A percentile compares a stretch with the other conserved stretches of the same genome.
Conservation (phyloP, 768 basidiomycete species). For the Mycena pura region DNA sequence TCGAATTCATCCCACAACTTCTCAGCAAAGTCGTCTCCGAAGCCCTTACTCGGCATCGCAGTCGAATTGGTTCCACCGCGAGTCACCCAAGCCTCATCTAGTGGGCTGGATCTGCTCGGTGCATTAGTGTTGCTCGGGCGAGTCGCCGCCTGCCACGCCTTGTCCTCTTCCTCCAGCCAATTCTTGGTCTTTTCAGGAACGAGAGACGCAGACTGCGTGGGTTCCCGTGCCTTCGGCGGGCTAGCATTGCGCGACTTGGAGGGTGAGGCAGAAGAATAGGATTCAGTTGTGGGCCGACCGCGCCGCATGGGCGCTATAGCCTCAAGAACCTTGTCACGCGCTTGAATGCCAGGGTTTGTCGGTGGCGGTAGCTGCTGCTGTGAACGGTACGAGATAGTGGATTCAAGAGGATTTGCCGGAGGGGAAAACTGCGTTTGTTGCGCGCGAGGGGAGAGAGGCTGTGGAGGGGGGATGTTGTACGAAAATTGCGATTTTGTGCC, state of each 20-base stretch:
- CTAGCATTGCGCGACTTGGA: constrained; percentile 42
- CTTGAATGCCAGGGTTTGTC: constrained; percentile 65
- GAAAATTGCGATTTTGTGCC: constrained; percentile 84
- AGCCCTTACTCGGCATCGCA: constrained; percentile 46
- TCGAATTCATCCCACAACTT: constrained; percentile 63
- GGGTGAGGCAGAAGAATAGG: neutral
- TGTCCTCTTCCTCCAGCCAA: constrained; percentile 53
- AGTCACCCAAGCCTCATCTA: constrained; percentile 51
- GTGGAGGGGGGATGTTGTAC: constrained; percentile 63
- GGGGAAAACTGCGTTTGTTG: constrained; percentile 38
- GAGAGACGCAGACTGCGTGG: constrained; percentile 13
- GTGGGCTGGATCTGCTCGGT: constrained; percentile 15
- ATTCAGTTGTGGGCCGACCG: constrained; percentile 59
- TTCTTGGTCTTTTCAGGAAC: constrained; percentile 30
- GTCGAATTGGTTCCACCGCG: constrained; percentile 32
- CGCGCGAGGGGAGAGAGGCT: constrained; percentile 50
- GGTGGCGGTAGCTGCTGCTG: constrained; percentile 34
- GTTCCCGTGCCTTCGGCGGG: constrained; percentile 39
- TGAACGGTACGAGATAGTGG: constrained; percentile 35
- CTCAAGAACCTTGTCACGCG: constrained; percentile 79
- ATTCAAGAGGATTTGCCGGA: constrained; percentile 37
- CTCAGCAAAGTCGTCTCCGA: constrained; percentile 73
- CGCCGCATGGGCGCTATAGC: constrained; percentile 82
- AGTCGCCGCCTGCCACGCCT: constrained; percentile 53
- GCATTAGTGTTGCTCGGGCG: constrained; percentile 32